phyloP scores from a whole-genome alignment of 2,329 filamentous ascomycete species.

The Colletotrichum truncatum region DNA sequence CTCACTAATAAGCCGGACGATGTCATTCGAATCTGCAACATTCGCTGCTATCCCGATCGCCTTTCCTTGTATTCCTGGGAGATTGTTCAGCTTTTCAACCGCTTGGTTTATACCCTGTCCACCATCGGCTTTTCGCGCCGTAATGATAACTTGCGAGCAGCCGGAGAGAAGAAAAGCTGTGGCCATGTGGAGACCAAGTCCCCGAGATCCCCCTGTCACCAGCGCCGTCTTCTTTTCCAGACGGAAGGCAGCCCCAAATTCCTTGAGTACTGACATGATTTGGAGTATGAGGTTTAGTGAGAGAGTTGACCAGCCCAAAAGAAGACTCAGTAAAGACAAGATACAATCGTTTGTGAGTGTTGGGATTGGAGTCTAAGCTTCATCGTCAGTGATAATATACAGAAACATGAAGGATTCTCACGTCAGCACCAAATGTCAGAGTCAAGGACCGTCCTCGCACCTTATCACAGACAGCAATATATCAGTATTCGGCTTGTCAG shows the following conservation, averaged over 20 bases:
- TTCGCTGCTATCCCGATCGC: slow-evolving; percentile 75
- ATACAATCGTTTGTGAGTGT: neutral
- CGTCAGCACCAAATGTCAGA: neutral
- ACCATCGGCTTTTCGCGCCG: slow-evolving; percentile 73
- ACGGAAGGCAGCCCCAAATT: slow-evolving; percentile 40
- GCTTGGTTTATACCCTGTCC: slow-evolving; percentile 66
- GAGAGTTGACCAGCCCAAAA: too few relatives aligned
- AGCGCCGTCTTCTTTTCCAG: slow-evolving; percentile 53
- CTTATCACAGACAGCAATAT: too few relatives aligned
- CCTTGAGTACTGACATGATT: slow-evolving; percentile 39
- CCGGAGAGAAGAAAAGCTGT: slow-evolving; percentile 76
- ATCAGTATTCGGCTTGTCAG: neutral
- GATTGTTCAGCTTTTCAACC: slow-evolving; percentile 70
- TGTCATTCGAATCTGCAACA: slow-evolving; percentile 67
- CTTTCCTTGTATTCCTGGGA: slow-evolving; percentile 64
- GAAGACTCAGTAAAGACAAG: neutral
- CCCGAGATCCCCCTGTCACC: slow-evolving; percentile 59
- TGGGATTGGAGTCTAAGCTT: too few relatives aligned
- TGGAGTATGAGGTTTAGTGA: too few relatives aligned
- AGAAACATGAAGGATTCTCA: neutral
- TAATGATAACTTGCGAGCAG: slow-evolving; percentile 76
- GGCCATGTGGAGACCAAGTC: slow-evolving; percentile 68
- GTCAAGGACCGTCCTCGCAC: too few relatives aligned
- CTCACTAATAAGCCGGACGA: slow-evolving; percentile 67
- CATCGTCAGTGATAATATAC: too few relatives aligned